Evolutionary conservation across 225 moss, liverwort and hornwort species (phyloP).

Genomic region (Physcomitrium patens): DNA sequence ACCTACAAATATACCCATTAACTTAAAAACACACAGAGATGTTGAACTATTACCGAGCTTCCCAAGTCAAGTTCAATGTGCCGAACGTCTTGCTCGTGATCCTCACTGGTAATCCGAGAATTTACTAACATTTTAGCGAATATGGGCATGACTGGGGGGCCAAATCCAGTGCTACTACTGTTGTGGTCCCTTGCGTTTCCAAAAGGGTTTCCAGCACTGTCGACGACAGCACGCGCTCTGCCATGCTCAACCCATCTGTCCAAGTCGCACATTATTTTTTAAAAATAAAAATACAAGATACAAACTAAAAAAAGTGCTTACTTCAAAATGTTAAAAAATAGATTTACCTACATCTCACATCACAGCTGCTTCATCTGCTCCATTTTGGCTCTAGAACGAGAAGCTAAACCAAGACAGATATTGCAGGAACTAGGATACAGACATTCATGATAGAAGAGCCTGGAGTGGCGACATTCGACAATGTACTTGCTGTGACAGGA

Average conservation of each 20-base stretch:
- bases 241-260: conserved; percentile 80
- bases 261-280: conserved; percentile 41
- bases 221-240: conserved; percentile 80
- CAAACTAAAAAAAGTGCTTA: conserved; percentile 3
- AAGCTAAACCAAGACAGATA: background rate
- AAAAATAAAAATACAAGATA: conserved; percentile 24
- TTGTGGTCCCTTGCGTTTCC: conserved; percentile 53
- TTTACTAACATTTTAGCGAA: conserved; percentile 79
- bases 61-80: conserved; percentile 88
- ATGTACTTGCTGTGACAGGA: background rate
- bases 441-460: background rate
- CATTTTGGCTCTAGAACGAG: too few relatives aligned
- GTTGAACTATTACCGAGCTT: conserved; percentile 56
- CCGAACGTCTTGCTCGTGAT: conserved; percentile 90
- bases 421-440: too few relatives aligned
- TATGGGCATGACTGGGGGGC: conserved; percentile 70
- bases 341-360: too few relatives aligned
- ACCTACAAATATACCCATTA: background rate
- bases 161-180: conserved; percentile 57
- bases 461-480: background rate
- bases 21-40: background rate
- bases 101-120: conserved; percentile 71
- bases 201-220: conserved; percentile 69
- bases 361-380: too few relatives aligned
- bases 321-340: background rate